Evolutionary conservation across 352 stramenopile genomes (phyloP), one percentile per base, ranked within the genome.

Genomic region (Aphanomyces euteiches): DNA sequence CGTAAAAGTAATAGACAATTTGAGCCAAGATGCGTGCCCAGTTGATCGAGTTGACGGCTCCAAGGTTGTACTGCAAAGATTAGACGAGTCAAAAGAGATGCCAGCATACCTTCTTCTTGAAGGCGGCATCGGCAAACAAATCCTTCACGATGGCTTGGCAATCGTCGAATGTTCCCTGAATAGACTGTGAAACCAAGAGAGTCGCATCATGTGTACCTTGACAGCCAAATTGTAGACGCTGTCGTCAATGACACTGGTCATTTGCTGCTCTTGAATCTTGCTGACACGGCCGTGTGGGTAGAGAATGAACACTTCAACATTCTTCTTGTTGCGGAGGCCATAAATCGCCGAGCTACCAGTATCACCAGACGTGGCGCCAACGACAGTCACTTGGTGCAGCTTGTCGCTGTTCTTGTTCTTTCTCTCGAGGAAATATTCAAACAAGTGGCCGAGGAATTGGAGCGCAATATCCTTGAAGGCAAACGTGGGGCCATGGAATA

Each of bases 21-120:
- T 99, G 97, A 19, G 97, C 96, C 61, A 99, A 83, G 56, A 99
- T 98, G 70, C 97, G 91, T n/a, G 96, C 97, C 91, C 96, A 99
- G 80, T 99, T 99, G 79, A 99, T 99, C 28, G 93, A 98, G 84
- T 99, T 99, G 43, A 99, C 96, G 12, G 97, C 97, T n/a, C 96
- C 97, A 7, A 99, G 79, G 65, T 97, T 92, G 72, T 92, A 90
- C 73, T 87, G 60, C 19, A 43, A 7, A 41, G 38, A 7, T 66
- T 47, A 21, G 21, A 34, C 7, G 7, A 21, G 50, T 12, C 12
- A 58, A 7, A 28, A 7, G 39, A 47, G 12, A 6, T 45, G 13
- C 7, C 45, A 72, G 34, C 45, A 38, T 36, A 93, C 83, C 50
- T 85, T 72, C 39, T 95, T 83, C 66, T 98, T 96, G 78, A 99